Base-by-base conservation (phyloP, 345 rosid species). In the Pseudoturritis turrita region DNA sequence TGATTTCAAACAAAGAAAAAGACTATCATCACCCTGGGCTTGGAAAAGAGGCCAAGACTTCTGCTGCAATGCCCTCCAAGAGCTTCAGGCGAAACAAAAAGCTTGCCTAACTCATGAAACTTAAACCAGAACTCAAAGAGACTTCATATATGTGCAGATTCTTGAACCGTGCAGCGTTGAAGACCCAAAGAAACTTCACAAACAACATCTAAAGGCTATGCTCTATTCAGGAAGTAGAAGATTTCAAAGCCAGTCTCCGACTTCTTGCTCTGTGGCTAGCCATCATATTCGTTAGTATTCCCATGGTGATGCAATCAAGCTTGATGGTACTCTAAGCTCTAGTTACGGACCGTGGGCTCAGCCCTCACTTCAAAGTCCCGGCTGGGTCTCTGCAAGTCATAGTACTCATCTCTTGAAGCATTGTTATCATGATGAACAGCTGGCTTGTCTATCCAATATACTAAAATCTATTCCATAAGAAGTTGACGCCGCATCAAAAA, bases 201-300 rank as follows among this genome's bases (percentile, higher is more conserved):
- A 54, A 71, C 13, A 83, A 51, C 51, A 73, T 61, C 2, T 86
- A 89, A 88, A 84, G 82, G 50, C 53, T 86, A 21, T 80, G 88
- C 62, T 46, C 85, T 3, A 81, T 84, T 43, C 83, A 53, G 37
- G 4, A 87, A 77, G 92, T 86, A 35, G 96, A 86, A 67, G 86
- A 87, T 75, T 77, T 86, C 8, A 89, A 89, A 72, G 43, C 70
- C 10, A 36, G 87, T 7, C 19, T 87, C 9, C 77, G 68, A 59
- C 71, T 85, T 52, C 55, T 78, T 22, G 90, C 89, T 13, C 43
- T 82, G 4, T 80, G 78, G 75, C 57, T 83, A 55, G 17, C 77
- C 8, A 17, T 68, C 14, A 49, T 89, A 28, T 49, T 83, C 5
- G 10, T 87, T 37, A 59, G 70, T 68, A 79, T 55, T 13, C 72